A percentile compares a stretch with the other conserved stretches of the same genome.
Evolutionary conservation across 176 grass and related monocot species (phyloP).

Genomic region (Tillandsia fasciculata): DNA sequence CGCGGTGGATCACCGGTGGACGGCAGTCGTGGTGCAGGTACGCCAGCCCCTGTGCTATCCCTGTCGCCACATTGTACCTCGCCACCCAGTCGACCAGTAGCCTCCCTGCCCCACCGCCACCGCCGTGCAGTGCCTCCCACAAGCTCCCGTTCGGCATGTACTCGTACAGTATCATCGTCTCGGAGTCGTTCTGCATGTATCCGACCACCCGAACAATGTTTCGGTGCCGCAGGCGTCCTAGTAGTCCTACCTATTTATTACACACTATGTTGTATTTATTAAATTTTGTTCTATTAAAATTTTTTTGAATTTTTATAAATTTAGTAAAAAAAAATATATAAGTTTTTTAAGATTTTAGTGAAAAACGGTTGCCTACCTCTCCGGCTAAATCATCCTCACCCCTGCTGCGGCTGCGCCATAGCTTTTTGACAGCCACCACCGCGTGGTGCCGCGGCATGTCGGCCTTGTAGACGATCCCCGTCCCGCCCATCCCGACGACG

Average conservation of each 20-base stretch:
- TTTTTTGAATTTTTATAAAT: too few species aligned
- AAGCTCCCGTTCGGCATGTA: slow-evolving; percentile 93
- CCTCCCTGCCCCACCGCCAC: slow-evolving; percentile 20
- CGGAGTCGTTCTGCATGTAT: slow-evolving; percentile 72
- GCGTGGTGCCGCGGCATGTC: slow-evolving; percentile 73
- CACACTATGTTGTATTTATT: too few species aligned
- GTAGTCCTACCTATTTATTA: slow-evolving; percentile 50
- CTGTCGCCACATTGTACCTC: slow-evolving; percentile 74
- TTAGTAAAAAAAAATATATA: too few species aligned
- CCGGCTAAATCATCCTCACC: slow-evolving; percentile 29
- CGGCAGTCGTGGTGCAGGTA: slow-evolving; percentile 96
- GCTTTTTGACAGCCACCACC: slow-evolving; percentile 79
- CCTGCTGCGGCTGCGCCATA: slow-evolving; percentile 51
- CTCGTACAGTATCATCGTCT: slow-evolving; percentile 95
- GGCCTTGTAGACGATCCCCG: slow-evolving; percentile 79
- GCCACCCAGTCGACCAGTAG: slow-evolving; percentile 74
- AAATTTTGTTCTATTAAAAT: too few species aligned
- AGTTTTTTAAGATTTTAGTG: too few species aligned
- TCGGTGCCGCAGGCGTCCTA: slow-evolving; percentile 73
- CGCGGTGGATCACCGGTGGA: slow-evolving; percentile 83
- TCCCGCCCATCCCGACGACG: slow-evolving; percentile 88
- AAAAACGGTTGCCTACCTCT: slow-evolving; percentile 9
- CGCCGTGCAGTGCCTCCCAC: slow-evolving; percentile 81
- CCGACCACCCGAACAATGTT: slow-evolving; percentile 90
- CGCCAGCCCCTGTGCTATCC: slow-evolving; percentile 68